phyloP scores from a whole-genome alignment of 1,139 yeast species.

The Blastobotrys indianensis region DNA sequence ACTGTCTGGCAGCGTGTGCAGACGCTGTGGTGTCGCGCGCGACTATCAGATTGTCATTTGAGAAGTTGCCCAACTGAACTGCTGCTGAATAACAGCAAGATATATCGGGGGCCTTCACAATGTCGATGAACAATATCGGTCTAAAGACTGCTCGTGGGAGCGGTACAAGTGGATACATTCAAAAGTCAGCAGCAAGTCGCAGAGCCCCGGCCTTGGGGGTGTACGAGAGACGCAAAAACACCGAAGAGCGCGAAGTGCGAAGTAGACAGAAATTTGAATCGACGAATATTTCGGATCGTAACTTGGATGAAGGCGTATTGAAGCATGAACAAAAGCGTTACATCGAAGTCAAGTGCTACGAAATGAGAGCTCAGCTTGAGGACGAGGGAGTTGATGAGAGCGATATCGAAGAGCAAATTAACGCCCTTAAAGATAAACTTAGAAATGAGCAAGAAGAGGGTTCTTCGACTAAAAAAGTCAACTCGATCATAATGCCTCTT shows the following conservation, averaged over 20 bases:
- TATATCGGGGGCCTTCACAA: constrained; percentile 20
- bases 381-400: constrained; percentile 39
- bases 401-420: constrained; percentile 31
- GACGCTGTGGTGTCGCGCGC: too few relatives aligned
- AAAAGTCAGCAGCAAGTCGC: constrained; percentile 35
- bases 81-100: too few relatives aligned
- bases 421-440: constrained; percentile 26
- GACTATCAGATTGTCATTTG: too few relatives aligned
- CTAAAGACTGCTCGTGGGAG: constrained; percentile 61
- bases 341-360: constrained; percentile 52
- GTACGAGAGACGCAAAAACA: constrained; percentile 34
- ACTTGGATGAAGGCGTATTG: constrained; percentile 37
- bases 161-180: constrained; percentile 68
- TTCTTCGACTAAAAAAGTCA: background rate
- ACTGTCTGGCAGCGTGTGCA: too few relatives aligned
- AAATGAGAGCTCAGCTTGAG: constrained; percentile 51
- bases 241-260: constrained; percentile 18
- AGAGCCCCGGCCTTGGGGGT: constrained; percentile 36
- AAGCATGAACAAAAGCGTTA: constrained; percentile 46
- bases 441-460: constrained; percentile 8
- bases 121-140: constrained; percentile 69
- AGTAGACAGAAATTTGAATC: constrained; percentile 20
- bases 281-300: constrained; percentile 23
- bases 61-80: too few relatives aligned
- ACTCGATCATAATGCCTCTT: too few relatives aligned